These are phyloP conservation scores for Syzygium grande DNA, from an alignment of 345 rosid genomes.

Conservation along the genomic window DNA sequence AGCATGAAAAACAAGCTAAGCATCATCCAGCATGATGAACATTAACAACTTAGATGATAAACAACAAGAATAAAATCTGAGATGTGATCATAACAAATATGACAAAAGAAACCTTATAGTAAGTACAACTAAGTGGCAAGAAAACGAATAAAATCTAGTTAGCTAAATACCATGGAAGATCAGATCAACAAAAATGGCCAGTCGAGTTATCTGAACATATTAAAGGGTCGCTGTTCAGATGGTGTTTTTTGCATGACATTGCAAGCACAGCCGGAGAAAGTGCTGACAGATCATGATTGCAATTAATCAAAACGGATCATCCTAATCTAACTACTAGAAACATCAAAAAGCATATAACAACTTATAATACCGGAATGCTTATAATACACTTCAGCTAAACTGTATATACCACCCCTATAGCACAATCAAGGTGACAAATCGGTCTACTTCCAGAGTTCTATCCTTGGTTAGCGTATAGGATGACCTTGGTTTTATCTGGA, in stretches of 20 bases:
- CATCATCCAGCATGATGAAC: not conserved
- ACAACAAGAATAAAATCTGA: not conserved
- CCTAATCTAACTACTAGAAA: not conserved
- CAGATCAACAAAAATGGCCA: not conserved
- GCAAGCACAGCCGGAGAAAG: not conserved
- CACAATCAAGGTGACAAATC: not conserved
- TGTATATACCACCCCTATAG: not conserved
- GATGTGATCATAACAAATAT: not conserved
- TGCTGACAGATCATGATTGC: not conserved
- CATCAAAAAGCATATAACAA: not conserved
- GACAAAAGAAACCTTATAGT: not conserved
- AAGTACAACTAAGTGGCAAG: not conserved
- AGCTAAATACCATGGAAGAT: not conserved
- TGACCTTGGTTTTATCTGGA: not conserved
- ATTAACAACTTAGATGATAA: not conserved
- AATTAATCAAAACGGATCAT: not conserved
- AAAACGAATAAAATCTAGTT: not conserved
- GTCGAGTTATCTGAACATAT: not conserved
- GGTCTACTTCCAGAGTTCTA: too few species aligned
- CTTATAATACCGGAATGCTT: not conserved
- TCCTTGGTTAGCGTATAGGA: not conserved
- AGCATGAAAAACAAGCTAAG: not conserved
- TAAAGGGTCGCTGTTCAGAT: not conserved
- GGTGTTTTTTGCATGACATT: not conserved
- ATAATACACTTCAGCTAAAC: not conserved